Conservation (phyloP, 257 asterid species). For the Vinca minor region DNA sequence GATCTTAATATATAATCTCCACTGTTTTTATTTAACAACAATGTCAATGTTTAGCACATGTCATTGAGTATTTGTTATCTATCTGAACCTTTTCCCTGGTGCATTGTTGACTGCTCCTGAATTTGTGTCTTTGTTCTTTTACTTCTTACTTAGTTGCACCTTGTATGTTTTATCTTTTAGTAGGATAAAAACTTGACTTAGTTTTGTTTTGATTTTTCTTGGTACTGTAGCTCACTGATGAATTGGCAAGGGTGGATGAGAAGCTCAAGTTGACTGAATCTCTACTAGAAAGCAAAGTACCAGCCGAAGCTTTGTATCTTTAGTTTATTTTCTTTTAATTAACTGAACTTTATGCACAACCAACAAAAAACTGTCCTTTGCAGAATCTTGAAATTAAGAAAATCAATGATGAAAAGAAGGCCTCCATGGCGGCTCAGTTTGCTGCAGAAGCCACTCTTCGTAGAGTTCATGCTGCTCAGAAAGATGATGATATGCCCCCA, state of each 20-base stretch:
- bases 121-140: background rate
- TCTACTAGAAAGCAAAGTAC: constrained; percentile 84
- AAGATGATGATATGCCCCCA: constrained; percentile 99
- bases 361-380: background rate
- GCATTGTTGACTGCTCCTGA: background rate
- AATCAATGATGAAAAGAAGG: constrained; percentile 93
- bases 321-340: constrained; percentile 2
- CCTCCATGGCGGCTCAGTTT: constrained; percentile 96
- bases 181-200: background rate
- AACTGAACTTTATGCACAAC: constrained; percentile 10
- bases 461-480: constrained; percentile 93
- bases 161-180: background rate
- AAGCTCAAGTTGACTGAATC: constrained; percentile 89
- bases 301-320: constrained; percentile 11
- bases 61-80: background rate
- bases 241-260: constrained; percentile 71
- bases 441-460: constrained; percentile 99
- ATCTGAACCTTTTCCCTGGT: background rate
- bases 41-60: no score
- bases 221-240: constrained; percentile 59
- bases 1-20: background rate
- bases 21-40: background rate
- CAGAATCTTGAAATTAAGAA: constrained; percentile 98
- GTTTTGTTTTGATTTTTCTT: constrained; percentile 5
- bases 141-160: no score